Evolutionary conservation across 2,329 filamentous ascomycete species (phyloP), one percentile per base, ranked within the genome.

Genomic region (Phoma herbarum): DNA sequence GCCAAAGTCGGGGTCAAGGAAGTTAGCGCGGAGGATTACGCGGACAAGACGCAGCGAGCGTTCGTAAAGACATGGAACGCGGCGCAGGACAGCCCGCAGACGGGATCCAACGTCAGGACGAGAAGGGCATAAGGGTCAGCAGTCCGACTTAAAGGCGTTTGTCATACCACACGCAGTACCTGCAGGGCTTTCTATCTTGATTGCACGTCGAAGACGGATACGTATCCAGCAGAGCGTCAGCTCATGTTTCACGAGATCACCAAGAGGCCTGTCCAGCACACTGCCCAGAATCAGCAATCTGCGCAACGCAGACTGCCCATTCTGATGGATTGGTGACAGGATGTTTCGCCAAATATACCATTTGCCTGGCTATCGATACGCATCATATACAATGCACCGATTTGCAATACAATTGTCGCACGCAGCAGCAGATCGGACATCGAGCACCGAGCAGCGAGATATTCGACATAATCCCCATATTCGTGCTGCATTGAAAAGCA

Each of bases 1-100:
- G 79, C 91, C 60, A 85, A 86, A 69, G 89, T 93, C 43, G 88
- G 88, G 47, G 84, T 93, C 61, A 90, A 88, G 78, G 83, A 91
- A 60, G 77, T 90, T 48, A 83, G 84, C 64, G 84, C 85, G 52
- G 90, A 93, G 78, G 85, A 84, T 46, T 91, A 92, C 73, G 86
- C 91, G 69, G 90, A 93, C 68, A 83, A 82, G 69, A 92, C 90
- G 18, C 90, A 93, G 79, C 86, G 78, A 73, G 77, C 80, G 0
- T 77, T 83, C 20, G 80, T 83, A 11, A 83, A 82, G 59, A 80
- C 81, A n/a, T 83, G 81, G 81, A 81, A 81, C 62, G 65, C 71
- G 3, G 74, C 74, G 35, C 61, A 75, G 2, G 72, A 48, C 5
- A 33, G 49, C n/a, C 45, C 56, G 4, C 37, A 45, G 37, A 26